Conservation (phyloP, 108 stramenopile genomes). For the Halocafeteria seosinensis region DNA sequence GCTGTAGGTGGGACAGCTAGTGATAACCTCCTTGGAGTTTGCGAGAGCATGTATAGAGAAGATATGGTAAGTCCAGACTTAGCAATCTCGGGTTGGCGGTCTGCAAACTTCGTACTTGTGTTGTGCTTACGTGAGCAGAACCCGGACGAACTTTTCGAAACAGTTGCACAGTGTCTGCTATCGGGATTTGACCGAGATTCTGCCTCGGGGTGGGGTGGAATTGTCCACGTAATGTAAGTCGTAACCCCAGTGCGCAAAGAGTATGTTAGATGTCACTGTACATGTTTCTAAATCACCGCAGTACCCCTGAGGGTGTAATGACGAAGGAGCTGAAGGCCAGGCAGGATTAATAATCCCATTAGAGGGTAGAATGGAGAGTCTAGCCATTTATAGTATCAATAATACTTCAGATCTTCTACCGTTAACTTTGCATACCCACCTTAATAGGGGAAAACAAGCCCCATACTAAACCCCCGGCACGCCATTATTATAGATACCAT, state of each 20-base stretch:
- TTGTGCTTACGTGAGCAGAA: conserved; percentile 18
- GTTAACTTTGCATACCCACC: no score
- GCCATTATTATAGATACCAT: no score
- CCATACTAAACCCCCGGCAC: no score
- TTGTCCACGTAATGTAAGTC: conserved; percentile 97
- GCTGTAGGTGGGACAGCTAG: conserved; percentile 90
- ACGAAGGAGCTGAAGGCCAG: neutral
- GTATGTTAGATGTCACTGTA: no score
- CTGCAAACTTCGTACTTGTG: neutral
- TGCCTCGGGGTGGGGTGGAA: conserved; percentile 92
- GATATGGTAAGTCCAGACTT: conserved; percentile 37
- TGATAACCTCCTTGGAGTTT: conserved; percentile 90
- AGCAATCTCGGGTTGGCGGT: no score
- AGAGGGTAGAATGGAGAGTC: no score
- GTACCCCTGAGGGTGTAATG: neutral
- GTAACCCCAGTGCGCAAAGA: no score
- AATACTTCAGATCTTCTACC: no score
- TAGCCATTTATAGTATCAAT: no score
- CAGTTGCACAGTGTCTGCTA: conserved; percentile 78
- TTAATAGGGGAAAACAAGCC: no score
- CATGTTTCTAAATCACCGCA: no score
- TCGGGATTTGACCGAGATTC: conserved; percentile 89
- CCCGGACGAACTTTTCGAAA: conserved; percentile 87
- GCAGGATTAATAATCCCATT: neutral
- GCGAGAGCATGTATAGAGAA: conserved; percentile 82